Evolutionary conservation across 2,329 filamentous ascomycete species (phyloP).

Genomic region (Alternaria brassicae): DNA sequence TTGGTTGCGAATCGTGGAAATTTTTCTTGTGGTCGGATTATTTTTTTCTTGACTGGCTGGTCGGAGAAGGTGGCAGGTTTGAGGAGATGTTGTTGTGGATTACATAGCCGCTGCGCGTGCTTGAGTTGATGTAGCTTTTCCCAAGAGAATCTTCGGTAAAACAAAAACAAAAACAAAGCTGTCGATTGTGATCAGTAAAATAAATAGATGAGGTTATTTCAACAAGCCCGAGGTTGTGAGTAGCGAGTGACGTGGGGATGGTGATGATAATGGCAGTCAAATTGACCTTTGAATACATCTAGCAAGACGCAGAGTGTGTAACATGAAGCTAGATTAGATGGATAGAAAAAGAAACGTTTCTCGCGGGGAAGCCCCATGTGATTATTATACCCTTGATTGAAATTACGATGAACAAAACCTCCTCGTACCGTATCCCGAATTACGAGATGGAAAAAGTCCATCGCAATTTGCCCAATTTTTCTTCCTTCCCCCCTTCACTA

Average conservation of each 20-base stretch:
- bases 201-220: constrained; percentile 34
- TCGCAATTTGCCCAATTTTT: constrained; percentile 11
- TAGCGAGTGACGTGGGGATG: too few species aligned
- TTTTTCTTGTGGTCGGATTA: constrained; percentile 30
- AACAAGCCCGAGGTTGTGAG: too few species aligned
- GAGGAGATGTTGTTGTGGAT: constrained; percentile 25
- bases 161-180: too few species aligned
- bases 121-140: constrained; percentile 29
- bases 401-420: constrained; percentile 15
- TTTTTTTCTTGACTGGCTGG: too few species aligned
- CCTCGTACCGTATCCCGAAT: constrained; percentile 2
- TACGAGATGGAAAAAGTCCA: constrained; percentile 12
- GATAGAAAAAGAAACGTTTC: too few species aligned
- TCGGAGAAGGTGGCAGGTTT: too few species aligned
- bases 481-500: neutral
- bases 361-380: constrained; percentile 5
- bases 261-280: neutral
- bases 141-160: constrained; percentile 31
- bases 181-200: constrained; percentile 41
- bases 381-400: constrained; percentile 13
- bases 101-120: constrained; percentile 45
- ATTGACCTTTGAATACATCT: too few species aligned
- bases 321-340: neutral
- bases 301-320: neutral
- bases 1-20: constrained; percentile 10